A percentile compares a stretch with the other conserved stretches of the same genome.
These are phyloP conservation scores for Tremellales sp. DNA, from an alignment of 1,284 basidiomycete genomes.

Conservation along the genomic window DNA sequence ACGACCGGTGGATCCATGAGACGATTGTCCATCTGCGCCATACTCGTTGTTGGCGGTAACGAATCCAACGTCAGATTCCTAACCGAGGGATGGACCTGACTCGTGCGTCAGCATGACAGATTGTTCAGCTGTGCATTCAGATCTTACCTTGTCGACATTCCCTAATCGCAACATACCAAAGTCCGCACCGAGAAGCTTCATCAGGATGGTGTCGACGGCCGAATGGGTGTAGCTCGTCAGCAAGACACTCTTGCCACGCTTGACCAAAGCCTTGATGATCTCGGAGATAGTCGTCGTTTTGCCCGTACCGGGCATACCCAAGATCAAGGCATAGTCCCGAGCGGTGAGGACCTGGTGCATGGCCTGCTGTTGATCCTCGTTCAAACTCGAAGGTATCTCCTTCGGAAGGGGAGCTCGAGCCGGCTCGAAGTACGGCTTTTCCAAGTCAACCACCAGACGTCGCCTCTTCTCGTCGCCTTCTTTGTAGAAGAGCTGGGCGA, in stretches of 20 bases:
- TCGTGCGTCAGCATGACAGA: neutral
- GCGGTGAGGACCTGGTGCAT: conserved; percentile 71
- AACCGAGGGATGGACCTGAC: conserved; percentile 72
- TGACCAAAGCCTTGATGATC: conserved; percentile 74
- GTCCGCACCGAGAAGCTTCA: conserved; percentile 66
- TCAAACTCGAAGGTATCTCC: conserved; percentile 54
- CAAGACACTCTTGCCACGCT: conserved; percentile 77
- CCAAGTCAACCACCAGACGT: conserved; percentile 75
- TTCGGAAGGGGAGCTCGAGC: conserved; percentile 28
- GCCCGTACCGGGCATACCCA: conserved; percentile 98
- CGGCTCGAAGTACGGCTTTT: conserved; percentile 60
- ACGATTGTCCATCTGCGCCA: conserved; percentile 72
- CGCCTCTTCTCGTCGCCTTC: conserved; percentile 61
- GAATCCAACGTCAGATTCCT: conserved; percentile 65
- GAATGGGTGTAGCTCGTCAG: conserved; percentile 94
- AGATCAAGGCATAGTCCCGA: conserved; percentile 82
- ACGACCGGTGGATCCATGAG: conserved; percentile 86
- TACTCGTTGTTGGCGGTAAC: conserved; percentile 56
- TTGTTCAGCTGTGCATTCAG: neutral
- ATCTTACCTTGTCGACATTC: conserved; percentile 78
- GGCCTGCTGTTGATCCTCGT: conserved; percentile 69
- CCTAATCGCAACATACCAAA: conserved; percentile 80
- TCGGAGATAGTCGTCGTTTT: conserved; percentile 94
- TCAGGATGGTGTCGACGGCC: conserved; percentile 90
- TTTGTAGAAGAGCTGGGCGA: conserved; percentile 78